Base-by-base conservation (phyloP, 192 early-diverging fungal genomes). In the Piromyces finnis region DNA sequence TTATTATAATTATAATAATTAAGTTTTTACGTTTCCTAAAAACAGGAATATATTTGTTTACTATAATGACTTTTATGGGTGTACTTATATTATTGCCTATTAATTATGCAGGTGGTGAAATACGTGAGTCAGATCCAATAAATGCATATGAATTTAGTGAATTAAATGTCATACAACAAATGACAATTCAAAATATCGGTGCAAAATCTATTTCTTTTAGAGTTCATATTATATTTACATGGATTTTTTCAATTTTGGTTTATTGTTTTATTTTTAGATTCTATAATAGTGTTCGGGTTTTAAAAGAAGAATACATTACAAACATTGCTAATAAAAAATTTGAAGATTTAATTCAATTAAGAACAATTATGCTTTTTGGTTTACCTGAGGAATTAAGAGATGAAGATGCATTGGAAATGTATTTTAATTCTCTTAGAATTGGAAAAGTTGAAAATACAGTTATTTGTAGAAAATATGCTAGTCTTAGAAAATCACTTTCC, bases 361-460 rank as follows among this genome's bases (percentile, higher is more conserved):
- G 90, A 13, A 87, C 89, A 12, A 84, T 92, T 26, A 85, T 91
- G 68, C 83, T 92, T 77, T 88, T 87, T 28, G 85, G 86, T 13
- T 81, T 92, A 27, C 90, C 90, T 0, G 28, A 83, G 29, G 30
- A 85, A 15, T 80, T 92, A 4, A 85, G 87, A 18, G 84, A 86
- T 0, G 91, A 92, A 78, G 85, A 84, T 6, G 80, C 83, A 9
- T 81, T 92, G 3, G 82, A 84, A 22, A 81, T 86, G 12, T 89
- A 87, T 79, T 90, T 89, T 81, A 87, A 89, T 77, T 83, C 82
- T 16, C 81, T 92, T 14, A 84, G 88, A 6, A 82, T 92, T 79
- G 91, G 90, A 0, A 77, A 83, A 18, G 88, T 92, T 0, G 89
- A 88, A 68, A 84, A 84, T 26, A 84, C 85, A 28, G 82, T 87